Conservation (phyloP, 768 basidiomycete genomes). For the Termitomyces bulborhizus region DNA sequence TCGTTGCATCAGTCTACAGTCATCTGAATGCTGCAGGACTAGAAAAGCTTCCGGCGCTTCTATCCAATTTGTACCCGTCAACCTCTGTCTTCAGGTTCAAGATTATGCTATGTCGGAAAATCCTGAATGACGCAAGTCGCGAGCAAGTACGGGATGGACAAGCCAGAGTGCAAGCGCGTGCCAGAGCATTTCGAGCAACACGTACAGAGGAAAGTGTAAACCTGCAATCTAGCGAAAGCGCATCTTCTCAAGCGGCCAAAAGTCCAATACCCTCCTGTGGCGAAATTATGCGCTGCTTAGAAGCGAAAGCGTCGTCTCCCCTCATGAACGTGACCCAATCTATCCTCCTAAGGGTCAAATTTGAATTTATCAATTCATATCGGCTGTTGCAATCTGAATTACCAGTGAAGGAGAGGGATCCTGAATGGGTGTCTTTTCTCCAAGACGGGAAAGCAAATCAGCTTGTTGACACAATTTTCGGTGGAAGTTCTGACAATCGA, state of each 20-base stretch:
- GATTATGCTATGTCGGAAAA: conserved; percentile 34
- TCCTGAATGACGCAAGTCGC: conserved; percentile 8
- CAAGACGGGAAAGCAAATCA: conserved; percentile 18
- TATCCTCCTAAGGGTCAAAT: conserved; percentile 26
- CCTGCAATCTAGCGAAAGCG: background rate
- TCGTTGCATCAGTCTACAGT: conserved; percentile 28
- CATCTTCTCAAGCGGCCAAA: conserved; percentile 9
- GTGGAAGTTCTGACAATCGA: background rate
- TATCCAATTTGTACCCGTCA: conserved; percentile 30
- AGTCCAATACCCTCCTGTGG: conserved; percentile 11
- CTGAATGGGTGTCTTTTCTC: conserved; percentile 25
- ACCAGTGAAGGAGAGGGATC: conserved; percentile 22
- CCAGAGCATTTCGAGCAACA: conserved; percentile 14
- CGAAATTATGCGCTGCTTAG: conserved; percentile 16
- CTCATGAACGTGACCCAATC: conserved; percentile 3
- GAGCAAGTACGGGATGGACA: background rate
- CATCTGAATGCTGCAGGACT: conserved; percentile 23
- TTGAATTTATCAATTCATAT: conserved; percentile 31
- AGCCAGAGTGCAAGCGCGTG: conserved; percentile 18
- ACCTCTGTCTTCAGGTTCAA: conserved; percentile 33
- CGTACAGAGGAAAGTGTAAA: conserved; percentile 8
- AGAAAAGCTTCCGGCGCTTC: conserved; percentile 24
- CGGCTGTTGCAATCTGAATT: conserved; percentile 25
- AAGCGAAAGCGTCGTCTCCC: conserved; percentile 6
- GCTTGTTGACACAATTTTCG: conserved; percentile 23